Evolutionary conservation across 208 protist genomes (phyloP), one percentile per base, ranked within the genome.

Genomic region (Herpetomonas muscarum): DNA sequence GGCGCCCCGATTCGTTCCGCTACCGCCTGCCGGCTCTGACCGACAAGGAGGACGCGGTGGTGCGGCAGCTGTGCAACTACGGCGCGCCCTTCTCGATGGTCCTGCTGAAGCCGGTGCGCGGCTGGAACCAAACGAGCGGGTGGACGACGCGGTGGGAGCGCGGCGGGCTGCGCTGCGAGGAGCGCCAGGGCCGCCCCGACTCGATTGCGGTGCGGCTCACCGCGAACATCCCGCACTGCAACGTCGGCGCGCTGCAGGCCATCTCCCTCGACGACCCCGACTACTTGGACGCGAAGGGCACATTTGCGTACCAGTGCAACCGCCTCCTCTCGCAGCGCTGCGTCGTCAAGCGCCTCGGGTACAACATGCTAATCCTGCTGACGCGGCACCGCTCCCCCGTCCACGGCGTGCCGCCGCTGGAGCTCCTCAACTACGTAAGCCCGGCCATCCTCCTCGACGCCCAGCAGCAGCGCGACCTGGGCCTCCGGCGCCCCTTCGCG

Each of bases 231-330:
- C 75, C 71, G 17, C n/a, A 64, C 49, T 61, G 67, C 29, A 82
- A 75, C 50, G 68, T 76, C 12, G 70, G 74, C 31, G 70, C 61
- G 13, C 44, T 82, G n/a, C 68, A 79, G 58, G 51, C 70, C 12
- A 54, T 74, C n/a, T 57, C 82, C 19, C 68, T 79, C 7, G 74
- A 81, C 41, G 67, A 75, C 61, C 49, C 61, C 25, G 52, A 69
- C 37, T 34, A 46, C 13, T 21, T 67, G 24, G 60, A 63, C 41
- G 50, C 22, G 12, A 66, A 60, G 52, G 28, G 22, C 12, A 68
- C 54, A 36, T 70, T 70, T 39, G 67, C 61, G n/a, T 80, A 67
- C 52, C 2, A 60, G 19, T 78, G 51, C 45, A 55, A 74, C 60
- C 55, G 47, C 6, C 49, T 67, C 3, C 41, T 76, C 17, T 24